These are phyloP conservation scores for Gleditsia sinensis DNA, from an alignment of 306 rosid species.

Conservation along the genomic window DNA sequence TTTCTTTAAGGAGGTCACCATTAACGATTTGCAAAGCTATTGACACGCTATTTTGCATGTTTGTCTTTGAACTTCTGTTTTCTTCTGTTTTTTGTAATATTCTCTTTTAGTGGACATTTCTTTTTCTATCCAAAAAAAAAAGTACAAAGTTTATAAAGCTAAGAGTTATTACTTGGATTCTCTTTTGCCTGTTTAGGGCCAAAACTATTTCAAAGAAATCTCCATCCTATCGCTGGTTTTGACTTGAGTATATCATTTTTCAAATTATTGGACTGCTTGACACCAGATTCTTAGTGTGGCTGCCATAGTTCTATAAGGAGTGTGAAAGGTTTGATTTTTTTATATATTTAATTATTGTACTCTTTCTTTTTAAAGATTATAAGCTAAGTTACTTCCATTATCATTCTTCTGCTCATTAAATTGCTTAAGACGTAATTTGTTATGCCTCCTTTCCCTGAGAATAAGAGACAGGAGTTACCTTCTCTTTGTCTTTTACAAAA, in stretches of 20 bases:
- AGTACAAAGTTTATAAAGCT: neutral
- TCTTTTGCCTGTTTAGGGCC: neutral
- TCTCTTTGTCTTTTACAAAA: neutral
- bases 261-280: neutral
- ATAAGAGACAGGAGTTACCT: neutral
- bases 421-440: neutral
- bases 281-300: too few relatives aligned
- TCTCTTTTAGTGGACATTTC: too few relatives aligned
- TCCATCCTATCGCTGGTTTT: slow-evolving; percentile 10
- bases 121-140: too few relatives aligned
- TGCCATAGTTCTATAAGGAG: too few relatives aligned
- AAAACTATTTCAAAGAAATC: neutral
- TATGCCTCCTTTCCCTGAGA: neutral
- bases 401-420: neutral
- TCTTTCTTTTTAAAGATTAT: too few relatives aligned
- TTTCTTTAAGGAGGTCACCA: too few relatives aligned
- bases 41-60: too few relatives aligned
- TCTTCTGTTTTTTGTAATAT: too few relatives aligned
- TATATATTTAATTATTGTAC: too few relatives aligned
- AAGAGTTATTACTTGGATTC: neutral
- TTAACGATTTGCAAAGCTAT: too few relatives aligned
- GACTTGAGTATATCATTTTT: neutral
- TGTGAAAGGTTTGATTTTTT: too few relatives aligned
- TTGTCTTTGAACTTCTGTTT: too few relatives aligned
- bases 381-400: neutral